A percentile compares a stretch with the other conserved stretches of the same genome.
Conservation (phyloP, 163 green algal species). For the Chlorella variabilis region DNA sequence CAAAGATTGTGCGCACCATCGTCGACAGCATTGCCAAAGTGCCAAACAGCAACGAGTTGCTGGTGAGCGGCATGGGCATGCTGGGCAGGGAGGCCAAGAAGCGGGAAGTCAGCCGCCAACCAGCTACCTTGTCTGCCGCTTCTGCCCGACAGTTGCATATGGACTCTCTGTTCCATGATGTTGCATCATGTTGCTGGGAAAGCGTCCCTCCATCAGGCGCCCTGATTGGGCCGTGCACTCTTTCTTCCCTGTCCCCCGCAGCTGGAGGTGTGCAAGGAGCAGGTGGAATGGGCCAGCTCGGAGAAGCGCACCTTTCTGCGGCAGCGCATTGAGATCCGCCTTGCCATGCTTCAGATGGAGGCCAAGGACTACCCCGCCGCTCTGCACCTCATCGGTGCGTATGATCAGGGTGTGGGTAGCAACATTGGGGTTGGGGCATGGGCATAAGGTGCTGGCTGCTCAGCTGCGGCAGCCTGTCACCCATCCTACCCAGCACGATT, state of each 20-base stretch:
- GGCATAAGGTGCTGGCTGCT: no score
- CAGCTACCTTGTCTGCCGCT: not conserved
- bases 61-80: conserved; percentile 61
- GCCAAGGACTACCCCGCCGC: conserved; percentile 80
- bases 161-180: no score
- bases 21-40: conserved; percentile 95
- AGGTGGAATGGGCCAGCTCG: conserved; percentile 88
- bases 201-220: no score
- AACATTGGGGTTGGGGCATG: no score
- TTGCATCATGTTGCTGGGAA: no score
- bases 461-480: no score
- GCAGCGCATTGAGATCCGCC: conserved; percentile 89
- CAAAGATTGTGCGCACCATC: conserved; percentile 95
- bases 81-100: no score
- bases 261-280: conserved; percentile 87
- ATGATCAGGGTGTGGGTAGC: no score
- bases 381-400: conserved; percentile 78
- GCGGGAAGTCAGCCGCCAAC: not conserved
- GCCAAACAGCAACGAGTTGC: conserved; percentile 84
- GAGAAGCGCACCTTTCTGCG: conserved; percentile 98
- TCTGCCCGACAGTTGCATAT: no score
- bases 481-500: not conserved
- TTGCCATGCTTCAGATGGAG: conserved; percentile 85
- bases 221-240: no score
- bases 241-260: conserved; percentile 42